A percentile compares a stretch with the other conserved stretches of the same genome.
Conservation (phyloP, 768 basidiomycete genomes). For the Hydnomerulius pinastri region DNA sequence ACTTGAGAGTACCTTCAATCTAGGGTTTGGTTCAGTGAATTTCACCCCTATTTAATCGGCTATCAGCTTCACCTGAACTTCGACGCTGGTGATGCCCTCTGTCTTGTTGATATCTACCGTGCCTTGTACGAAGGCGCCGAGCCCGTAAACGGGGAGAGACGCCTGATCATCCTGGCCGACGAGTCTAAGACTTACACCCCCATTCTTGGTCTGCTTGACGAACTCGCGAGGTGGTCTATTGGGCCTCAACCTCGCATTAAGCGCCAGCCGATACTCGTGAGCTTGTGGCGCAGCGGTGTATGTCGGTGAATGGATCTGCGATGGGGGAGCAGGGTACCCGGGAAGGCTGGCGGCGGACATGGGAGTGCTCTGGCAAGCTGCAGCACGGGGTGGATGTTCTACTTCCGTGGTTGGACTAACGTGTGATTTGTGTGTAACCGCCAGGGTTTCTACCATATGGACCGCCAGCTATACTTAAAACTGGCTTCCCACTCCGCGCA, state of each 20-base stretch:
- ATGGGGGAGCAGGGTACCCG: conserved; percentile 42
- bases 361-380: conserved; percentile 23
- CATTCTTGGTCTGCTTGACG: conserved; percentile 59
- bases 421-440: conserved; percentile 18
- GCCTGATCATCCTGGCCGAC: conserved; percentile 52
- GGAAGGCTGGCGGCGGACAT: conserved; percentile 63
- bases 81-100: conserved; percentile 59
- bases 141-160: conserved; percentile 59
- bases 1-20: conserved; percentile 60
- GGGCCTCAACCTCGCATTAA: conserved; percentile 39
- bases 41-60: background rate
- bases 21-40: conserved; percentile 22
- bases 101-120: conserved; percentile 54
- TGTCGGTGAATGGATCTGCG: conserved; percentile 41
- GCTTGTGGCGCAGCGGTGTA: conserved; percentile 58
- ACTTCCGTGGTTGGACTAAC: conserved; percentile 11
- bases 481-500: conserved; percentile 34
- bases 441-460: conserved; percentile 30
- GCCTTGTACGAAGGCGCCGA: conserved; percentile 54
- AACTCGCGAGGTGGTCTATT: conserved; percentile 49
- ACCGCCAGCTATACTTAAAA: conserved; percentile 33
- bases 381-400: background rate
- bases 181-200: conserved; percentile 53
- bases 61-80: conserved; percentile 53
- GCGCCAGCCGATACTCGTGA: conserved; percentile 54